Percentiles rank a stretch among this genome's conserved stretches.
Evolutionary conservation across 1,284 basidiomycete species (phyloP).

Genomic region (Irpex sp.): DNA sequence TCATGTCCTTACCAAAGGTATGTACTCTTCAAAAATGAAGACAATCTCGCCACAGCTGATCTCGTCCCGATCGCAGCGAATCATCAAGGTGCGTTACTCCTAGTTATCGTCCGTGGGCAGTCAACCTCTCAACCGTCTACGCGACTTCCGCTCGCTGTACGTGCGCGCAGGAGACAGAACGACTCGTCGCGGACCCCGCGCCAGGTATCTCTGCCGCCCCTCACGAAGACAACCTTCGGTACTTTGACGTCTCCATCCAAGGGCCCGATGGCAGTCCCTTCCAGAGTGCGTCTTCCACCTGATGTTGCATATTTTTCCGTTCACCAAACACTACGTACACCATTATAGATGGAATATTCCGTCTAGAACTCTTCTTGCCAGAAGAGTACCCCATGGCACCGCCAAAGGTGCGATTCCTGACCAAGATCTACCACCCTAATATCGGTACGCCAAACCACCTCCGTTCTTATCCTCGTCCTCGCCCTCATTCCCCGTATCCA

Average conservation of each 20-base stretch:
- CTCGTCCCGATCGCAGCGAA: conserved; percentile 35
- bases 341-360: conserved; percentile 84
- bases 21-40: background rate
- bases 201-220: conserved; percentile 93
- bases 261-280: conserved; percentile 95
- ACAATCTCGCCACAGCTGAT: background rate
- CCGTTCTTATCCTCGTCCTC: conserved; percentile 1
- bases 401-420: conserved; percentile 97
- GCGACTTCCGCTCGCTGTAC: conserved; percentile 11
- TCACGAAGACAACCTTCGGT: conserved; percentile 96
- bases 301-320: background rate
- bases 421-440: conserved; percentile 99
- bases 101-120: background rate
- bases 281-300: conserved; percentile 60
- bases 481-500: background rate
- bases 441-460: conserved; percentile 66
- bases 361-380: conserved; percentile 94
- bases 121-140: background rate
- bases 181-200: conserved; percentile 92
- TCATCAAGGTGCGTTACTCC: conserved; percentile 46
- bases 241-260: conserved; percentile 97
- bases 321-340: background rate
- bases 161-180: conserved; percentile 84
- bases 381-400: conserved; percentile 99
- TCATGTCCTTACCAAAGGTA: conserved; percentile 32